A percentile compares a stretch with the other conserved stretches of the same genome.
phyloP scores from a whole-genome alignment of 169 alveolate species.

The Eimeria necatrix region DNA sequence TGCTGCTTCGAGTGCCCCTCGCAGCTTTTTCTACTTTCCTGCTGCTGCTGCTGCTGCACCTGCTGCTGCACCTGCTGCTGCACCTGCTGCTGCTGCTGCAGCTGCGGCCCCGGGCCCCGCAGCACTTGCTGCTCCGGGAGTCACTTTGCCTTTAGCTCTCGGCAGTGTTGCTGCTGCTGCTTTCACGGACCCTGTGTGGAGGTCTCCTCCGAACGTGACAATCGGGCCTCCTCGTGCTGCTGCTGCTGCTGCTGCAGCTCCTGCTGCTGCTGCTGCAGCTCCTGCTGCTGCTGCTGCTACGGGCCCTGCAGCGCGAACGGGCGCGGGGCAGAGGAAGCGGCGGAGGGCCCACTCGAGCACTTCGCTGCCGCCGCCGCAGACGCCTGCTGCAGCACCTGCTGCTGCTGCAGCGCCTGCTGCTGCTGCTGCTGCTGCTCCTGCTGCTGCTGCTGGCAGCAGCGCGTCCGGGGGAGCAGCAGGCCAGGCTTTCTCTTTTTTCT shows the following conservation, averaged over 20 bases:
- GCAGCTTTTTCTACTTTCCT: too few species aligned
- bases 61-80: not conserved
- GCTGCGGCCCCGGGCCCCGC: not conserved
- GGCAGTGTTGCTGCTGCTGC: not conserved
- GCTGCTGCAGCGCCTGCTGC: not conserved
- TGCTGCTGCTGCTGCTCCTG: constrained; percentile 22
- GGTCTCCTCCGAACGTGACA: too few species aligned
- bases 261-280: not conserved
- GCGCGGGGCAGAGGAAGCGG: too few species aligned
- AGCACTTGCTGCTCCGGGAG: not conserved
- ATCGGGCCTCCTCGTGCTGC: not conserved
- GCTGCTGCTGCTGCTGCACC: too few species aligned
- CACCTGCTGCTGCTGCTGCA: not conserved
- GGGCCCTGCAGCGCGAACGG: constrained; percentile 1
- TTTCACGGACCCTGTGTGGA: not conserved
- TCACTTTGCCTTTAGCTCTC: not conserved
- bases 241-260: not conserved
- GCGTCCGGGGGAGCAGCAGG: not conserved
- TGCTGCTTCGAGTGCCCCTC: not conserved
- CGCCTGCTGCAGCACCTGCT: too few species aligned
- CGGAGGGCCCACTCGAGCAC: too few species aligned
- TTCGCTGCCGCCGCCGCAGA: too few species aligned
- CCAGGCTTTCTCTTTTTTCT: not conserved
- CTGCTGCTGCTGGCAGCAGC: not conserved
- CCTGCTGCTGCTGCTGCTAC: not conserved